These are phyloP conservation scores for Neocucurbitaria cava DNA, from an alignment of 2,329 filamentous ascomycete species.

Conservation along the genomic window DNA sequence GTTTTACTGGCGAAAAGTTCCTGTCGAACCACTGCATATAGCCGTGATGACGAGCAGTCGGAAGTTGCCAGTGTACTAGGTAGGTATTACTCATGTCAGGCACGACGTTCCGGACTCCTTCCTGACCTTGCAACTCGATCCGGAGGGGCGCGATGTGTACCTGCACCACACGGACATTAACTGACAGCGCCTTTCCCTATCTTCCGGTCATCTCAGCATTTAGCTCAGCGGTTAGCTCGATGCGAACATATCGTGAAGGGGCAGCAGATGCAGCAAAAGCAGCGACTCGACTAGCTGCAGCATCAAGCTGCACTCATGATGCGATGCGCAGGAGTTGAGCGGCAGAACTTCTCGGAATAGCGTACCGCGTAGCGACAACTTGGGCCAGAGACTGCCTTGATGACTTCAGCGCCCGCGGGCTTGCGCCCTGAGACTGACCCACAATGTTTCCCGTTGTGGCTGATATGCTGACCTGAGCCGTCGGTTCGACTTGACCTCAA, in stretches of 20 bases:
- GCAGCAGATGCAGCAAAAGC: constrained; percentile 26
- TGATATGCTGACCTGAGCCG: constrained; percentile 14
- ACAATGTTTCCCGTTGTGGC: constrained; percentile 4
- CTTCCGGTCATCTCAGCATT: constrained; percentile 26
- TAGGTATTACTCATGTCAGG: constrained; percentile 34
- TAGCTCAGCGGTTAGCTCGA: constrained; percentile 15
- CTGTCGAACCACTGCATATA: constrained; percentile 29
- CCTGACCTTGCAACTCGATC: constrained; percentile 11
- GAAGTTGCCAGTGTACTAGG: constrained; percentile 8
- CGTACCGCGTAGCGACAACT: constrained; percentile 24
- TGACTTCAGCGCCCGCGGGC: constrained; percentile 13
- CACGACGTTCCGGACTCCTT: constrained; percentile 39
- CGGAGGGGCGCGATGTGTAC: constrained; percentile 16
- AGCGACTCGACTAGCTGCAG: constrained; percentile 27
- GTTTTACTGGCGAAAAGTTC: constrained; percentile 18
- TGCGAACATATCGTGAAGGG: constrained; percentile 14
- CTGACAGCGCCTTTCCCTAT: constrained; percentile 29
- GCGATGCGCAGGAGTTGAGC: constrained; percentile 20
- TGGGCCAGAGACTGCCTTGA: constrained; percentile 9
- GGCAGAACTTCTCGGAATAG: constrained; percentile 23
- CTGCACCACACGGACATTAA: constrained; percentile 38
- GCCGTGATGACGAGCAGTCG: constrained; percentile 17
- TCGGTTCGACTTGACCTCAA: constrained; percentile 15
- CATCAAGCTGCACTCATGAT: constrained; percentile 23
- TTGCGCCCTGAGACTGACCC: not conserved